Percentiles rank a stretch among this genome's conserved stretches.
Evolutionary conservation across 306 rosid species (phyloP).

Genomic region (Pyrus communis): DNA sequence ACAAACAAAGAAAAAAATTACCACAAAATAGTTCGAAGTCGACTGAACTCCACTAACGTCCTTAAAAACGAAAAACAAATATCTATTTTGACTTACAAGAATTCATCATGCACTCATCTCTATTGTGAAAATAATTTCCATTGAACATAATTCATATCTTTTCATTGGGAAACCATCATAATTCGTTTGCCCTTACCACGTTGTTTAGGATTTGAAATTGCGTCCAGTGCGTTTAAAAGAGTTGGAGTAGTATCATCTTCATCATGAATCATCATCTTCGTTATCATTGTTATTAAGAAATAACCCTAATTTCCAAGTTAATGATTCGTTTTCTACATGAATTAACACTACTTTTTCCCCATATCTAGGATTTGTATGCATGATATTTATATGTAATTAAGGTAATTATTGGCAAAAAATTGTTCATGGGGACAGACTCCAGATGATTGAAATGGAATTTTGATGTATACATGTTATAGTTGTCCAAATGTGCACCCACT

Average conservation of each 20-base stretch:
- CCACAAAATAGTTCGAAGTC: no score
- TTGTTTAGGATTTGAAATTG: neutral
- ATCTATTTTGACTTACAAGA: no score
- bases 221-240: neutral
- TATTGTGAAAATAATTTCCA: no score
- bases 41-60: no score
- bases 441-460: neutral
- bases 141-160: neutral
- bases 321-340: no score
- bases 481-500: constrained; percentile 10
- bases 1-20: no score
- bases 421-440: neutral
- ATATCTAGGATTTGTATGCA: neutral
- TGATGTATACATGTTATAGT: neutral
- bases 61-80: no score
- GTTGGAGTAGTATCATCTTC: neutral
- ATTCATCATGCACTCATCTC: no score
- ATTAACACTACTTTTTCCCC: no score
- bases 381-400: neutral
- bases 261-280: no score
- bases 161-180: neutral
- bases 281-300: neutral
- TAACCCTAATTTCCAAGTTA: neutral
- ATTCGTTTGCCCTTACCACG: neutral
- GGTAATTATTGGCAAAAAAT: neutral